These are phyloP conservation scores for Apophysomyces elegans DNA, from an alignment of 371 early-diverging fungal genomes.

Conservation along the genomic window DNA sequence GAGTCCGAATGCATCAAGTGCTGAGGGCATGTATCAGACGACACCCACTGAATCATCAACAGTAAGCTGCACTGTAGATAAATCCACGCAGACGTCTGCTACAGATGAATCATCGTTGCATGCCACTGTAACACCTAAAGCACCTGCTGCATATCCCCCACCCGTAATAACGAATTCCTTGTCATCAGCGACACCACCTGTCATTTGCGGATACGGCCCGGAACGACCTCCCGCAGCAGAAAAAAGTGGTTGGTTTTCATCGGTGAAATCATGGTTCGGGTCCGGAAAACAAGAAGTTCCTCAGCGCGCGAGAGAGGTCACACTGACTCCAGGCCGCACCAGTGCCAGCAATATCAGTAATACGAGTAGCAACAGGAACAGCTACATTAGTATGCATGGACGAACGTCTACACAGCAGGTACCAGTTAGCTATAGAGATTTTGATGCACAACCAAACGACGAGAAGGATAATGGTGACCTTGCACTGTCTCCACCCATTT, in stretches of 20 bases:
- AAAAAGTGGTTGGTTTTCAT: constrained; percentile 43
- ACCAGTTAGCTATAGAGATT: constrained; percentile 14
- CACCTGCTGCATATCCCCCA: constrained; percentile 23
- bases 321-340: background rate
- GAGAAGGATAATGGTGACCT: background rate
- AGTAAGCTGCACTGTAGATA: constrained; percentile 3
- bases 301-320: background rate
- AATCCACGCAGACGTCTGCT: constrained; percentile 12
- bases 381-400: no score
- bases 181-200: constrained; percentile 13
- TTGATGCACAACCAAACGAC: background rate
- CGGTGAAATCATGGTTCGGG: constrained; percentile 57
- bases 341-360: constrained; percentile 10
- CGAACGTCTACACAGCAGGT: constrained; percentile 15
- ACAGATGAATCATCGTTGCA: background rate
- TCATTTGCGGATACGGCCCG: constrained; percentile 32
- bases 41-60: constrained; percentile 6
- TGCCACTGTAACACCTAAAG: background rate
- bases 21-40: background rate
- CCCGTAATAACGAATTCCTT: constrained; percentile 9
- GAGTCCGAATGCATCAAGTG: background rate
- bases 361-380: background rate
- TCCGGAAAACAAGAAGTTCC: constrained; percentile 15
- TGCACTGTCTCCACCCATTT: constrained; percentile 2
- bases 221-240: constrained; percentile 15